These are phyloP conservation scores for Volvox africanus DNA, from an alignment of 139 green algal species.

Conservation along the genomic window DNA sequence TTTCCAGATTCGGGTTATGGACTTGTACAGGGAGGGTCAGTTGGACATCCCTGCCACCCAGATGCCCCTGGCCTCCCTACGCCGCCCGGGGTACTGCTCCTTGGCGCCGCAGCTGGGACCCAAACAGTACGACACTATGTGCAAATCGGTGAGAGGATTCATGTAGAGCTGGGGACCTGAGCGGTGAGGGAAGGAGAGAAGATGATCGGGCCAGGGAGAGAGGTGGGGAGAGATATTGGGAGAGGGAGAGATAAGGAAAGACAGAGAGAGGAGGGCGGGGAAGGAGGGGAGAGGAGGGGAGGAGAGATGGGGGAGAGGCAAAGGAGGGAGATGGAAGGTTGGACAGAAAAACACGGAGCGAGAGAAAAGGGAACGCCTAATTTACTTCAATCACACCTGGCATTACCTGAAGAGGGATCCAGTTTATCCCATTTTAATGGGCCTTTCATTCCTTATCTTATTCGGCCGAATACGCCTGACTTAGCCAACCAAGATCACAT, in stretches of 20 bases:
- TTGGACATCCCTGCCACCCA: slow-evolving; percentile 56
- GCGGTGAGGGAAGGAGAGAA: neutral
- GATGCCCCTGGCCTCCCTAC: slow-evolving; percentile 46
- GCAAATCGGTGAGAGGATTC: slow-evolving; percentile 42
- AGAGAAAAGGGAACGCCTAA: too few species aligned
- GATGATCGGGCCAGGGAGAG: neutral
- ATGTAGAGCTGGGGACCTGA: too few species aligned
- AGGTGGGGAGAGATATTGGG: neutral
- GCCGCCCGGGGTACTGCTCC: slow-evolving; percentile 52
- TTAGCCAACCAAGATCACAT: too few species aligned
- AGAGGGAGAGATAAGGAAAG: neutral
- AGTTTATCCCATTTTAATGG: too few species aligned
- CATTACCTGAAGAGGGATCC: too few species aligned
- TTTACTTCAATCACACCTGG: too few species aligned
- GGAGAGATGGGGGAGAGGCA: neutral
- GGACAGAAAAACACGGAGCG: neutral
- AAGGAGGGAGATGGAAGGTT: neutral
- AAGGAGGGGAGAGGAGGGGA: too few species aligned
- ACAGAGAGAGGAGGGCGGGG: neutral
- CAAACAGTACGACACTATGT: slow-evolving; percentile 55
- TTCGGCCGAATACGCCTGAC: too few species aligned
- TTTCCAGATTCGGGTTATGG: slow-evolving; percentile 46
- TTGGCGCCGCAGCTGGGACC: slow-evolving; percentile 44
- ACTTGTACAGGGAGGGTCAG: slow-evolving; percentile 60
- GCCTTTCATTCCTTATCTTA: too few species aligned